Base-by-base conservation (phyloP, 108 stramenopile species). In the Craspedostauros australis region DNA sequence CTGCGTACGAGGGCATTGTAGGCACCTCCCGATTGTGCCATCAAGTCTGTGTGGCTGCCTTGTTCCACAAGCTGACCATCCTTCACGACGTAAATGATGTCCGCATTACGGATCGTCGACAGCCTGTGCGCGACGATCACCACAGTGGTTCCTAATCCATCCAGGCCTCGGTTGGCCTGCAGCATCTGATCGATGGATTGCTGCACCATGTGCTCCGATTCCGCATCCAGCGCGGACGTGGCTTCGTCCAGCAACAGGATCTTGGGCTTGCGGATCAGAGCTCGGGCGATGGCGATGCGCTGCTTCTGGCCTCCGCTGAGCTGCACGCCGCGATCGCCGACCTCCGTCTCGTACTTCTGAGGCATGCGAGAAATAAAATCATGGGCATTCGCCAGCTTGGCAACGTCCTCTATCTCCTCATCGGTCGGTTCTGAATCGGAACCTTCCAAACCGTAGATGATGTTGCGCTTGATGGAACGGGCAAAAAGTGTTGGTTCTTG, bases 71-170 rank as follows among this genome's bases (percentile, higher is more conserved):
- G 63, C 40, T 65, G 47, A 54, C 93, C 77, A 44, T 91, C 65
- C 36, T 80, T 48, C 41, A 98, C 57, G 6, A 98, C 94, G 46
- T 84, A 88, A 34, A 98, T 96, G 11, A 70, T 79, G 73, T 96
- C 94, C 8, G 90, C 88, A 53, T 80, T 81, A 28, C 75, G 61
- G 41, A 98, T 79, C 7, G 97, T 97, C 15, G 63, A 64, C 20
- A 98, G 64, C 21, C 97, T 73, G 71, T 98, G 97, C 0, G 97
- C 97, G 23, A 96, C 94, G 33, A 96, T 86, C 25, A 98, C 19
- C 0, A 87, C 87, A 16, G 95, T 96, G 42, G 86, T 81, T 34
- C 62, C 62, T 46, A 37, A 14, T 20, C 38, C 43, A 27, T 48
- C 58, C 31, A 61, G 28, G 4, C 28, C 31, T 33, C 60, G 49